Conservation (phyloP, 768 basidiomycete species). For the Amylocystis lapponica region DNA sequence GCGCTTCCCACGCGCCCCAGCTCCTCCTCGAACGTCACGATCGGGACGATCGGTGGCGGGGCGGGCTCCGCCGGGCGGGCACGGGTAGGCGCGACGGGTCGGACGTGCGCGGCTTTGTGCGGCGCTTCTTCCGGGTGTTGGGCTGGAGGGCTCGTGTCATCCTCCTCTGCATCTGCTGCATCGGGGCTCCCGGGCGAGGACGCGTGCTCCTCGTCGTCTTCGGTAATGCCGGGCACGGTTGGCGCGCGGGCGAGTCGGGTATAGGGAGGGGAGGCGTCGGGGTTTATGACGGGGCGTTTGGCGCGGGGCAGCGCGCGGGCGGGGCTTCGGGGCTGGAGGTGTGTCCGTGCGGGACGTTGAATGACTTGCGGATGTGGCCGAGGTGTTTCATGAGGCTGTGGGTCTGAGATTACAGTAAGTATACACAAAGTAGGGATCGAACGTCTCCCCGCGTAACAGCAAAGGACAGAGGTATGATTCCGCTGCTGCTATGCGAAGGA, state of each 20-base stretch:
- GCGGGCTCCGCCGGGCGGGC: slow-evolving; percentile 40
- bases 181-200: slow-evolving; percentile 28
- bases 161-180: slow-evolving; percentile 35
- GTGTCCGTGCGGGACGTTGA: slow-evolving; percentile 35
- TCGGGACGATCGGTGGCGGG: slow-evolving; percentile 24
- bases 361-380: slow-evolving; percentile 55
- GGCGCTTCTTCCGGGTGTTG: slow-evolving; percentile 36
- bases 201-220: slow-evolving; percentile 55
- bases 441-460: not conserved
- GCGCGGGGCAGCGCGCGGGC: slow-evolving; percentile 42
- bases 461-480: no score
- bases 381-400: slow-evolving; percentile 55
- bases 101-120: slow-evolving; percentile 41
- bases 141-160: slow-evolving; percentile 32
- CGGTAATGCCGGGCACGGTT: slow-evolving; percentile 58
- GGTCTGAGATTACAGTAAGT: slow-evolving; percentile 17
- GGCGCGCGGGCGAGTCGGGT: slow-evolving; percentile 61
- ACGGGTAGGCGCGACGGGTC: slow-evolving; percentile 41
- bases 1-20: slow-evolving; percentile 27
- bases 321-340: slow-evolving; percentile 29
- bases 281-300: slow-evolving; percentile 40
- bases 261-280: slow-evolving; percentile 40
- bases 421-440: not conserved
- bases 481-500: no score
- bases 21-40: slow-evolving; percentile 29